These are phyloP conservation scores for Globisporangium ultimum DNA, from an alignment of 352 stramenopile genomes.

Conservation along the genomic window DNA sequence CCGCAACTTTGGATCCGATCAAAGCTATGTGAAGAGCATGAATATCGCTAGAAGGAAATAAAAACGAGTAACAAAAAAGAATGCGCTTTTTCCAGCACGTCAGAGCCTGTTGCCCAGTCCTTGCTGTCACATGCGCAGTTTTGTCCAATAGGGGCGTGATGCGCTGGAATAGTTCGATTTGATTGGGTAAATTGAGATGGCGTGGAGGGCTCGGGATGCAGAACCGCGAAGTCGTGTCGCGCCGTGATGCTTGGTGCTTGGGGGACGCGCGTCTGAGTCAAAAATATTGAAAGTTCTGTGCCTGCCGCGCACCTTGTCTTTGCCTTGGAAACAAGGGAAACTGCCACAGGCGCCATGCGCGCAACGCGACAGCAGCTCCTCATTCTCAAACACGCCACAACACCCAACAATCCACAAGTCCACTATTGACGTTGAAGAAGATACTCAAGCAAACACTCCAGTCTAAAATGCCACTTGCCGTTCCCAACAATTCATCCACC, in stretches of 20 bases:
- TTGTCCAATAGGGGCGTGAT: conserved; percentile 3
- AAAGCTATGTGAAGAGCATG: too few relatives aligned
- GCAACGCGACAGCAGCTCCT: neutral
- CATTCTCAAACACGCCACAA: conserved; percentile 9
- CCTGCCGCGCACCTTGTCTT: too few relatives aligned
- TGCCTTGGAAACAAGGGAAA: too few relatives aligned
- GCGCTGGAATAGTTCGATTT: neutral
- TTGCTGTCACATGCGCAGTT: conserved; percentile 7
- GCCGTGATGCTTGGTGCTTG: conserved; percentile 2
- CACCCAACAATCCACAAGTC: neutral
- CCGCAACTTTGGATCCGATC: too few relatives aligned
- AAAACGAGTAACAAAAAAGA: too few relatives aligned
- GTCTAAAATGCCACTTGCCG: conserved; percentile 7
- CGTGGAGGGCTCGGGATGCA: conserved; percentile 4
- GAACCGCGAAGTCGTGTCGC: neutral
- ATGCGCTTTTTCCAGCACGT: too few relatives aligned
- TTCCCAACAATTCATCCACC: neutral
- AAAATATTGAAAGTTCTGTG: neutral
- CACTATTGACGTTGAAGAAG: neutral
- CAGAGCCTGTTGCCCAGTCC: neutral
- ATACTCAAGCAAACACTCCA: too few relatives aligned
- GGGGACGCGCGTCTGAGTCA: neutral
- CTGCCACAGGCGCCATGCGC: neutral
- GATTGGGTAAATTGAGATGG: neutral
- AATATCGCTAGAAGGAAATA: too few relatives aligned